Evolutionary conservation across 257 asterid genomes (phyloP), one percentile per base, ranked within the genome.

Genomic region (Mentha longifolia): DNA sequence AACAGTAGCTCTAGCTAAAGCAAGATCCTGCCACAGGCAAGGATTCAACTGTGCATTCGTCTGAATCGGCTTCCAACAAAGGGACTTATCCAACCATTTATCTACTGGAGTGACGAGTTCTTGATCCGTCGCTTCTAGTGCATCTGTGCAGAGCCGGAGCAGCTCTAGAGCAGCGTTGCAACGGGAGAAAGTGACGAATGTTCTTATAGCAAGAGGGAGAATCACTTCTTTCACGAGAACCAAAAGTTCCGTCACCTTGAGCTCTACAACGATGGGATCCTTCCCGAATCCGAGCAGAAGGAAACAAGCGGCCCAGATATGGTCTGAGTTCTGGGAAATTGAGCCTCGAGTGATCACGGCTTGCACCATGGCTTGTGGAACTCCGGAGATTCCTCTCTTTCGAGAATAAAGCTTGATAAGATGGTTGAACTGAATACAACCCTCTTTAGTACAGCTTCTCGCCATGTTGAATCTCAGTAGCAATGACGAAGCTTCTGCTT

Each of bases 1-100:
- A 78, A 95, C 97, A 0, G 83, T 83, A 6, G 99, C 99, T 71
- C 99, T 67, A 4, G 96, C 85, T 65, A 95, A 65, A 0, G 99
- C 98, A 39, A 95, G 96, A 33, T 92, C 96, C 65, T 90, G 97
- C 99, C 99, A 95, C 7, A 95, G 85, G 68, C 87, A 84, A 43
- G 99, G 99, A 52, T 95, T 92, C 77, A 95, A 16, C 81, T 95
- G 98, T 0, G 99, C 98, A 1, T 75, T 88, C 28, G 97, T 92
- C 71, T 85, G 92, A 35, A 87, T 81, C 2, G 96, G 92, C 52
- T 79, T 90, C 97, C 99, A 92, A 71, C 99, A 92, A 6, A 90
- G 77, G 8, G 99, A 87, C 72, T 84, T 92, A 43, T 92, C 94
- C 86, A 93, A 60, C 96, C 97, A 92, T 58, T 85, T 92, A 37